These are phyloP conservation scores for Heritiera fomes DNA, from an alignment of 345 rosid genomes.

Conservation along the genomic window DNA sequence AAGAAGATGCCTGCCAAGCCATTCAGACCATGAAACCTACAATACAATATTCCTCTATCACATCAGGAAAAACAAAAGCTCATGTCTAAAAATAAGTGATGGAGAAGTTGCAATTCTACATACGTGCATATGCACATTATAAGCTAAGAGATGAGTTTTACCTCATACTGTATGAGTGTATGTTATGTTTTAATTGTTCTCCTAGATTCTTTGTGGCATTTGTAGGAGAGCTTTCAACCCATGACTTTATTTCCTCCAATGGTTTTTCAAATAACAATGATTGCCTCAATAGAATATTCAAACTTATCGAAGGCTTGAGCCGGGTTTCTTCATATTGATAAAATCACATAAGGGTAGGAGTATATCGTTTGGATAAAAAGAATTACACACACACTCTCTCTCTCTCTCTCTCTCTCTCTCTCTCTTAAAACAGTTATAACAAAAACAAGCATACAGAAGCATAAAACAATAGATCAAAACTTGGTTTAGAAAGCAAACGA, in stretches of 20 bases:
- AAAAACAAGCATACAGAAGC: background rate
- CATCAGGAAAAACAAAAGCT: background rate
- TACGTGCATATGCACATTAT: background rate
- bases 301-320: background rate
- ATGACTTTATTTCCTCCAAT: background rate
- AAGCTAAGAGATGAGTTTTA: background rate
- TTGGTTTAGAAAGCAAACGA: background rate
- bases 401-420: too few species aligned
- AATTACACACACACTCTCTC: too few species aligned
- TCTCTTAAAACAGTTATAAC: background rate
- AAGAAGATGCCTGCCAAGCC: background rate
- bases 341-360: background rate
- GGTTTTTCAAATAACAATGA: background rate
- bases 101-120: background rate
- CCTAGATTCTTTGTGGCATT: background rate
- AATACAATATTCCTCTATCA: background rate
- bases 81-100: background rate
- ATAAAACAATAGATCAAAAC: background rate
- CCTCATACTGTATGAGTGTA: background rate
- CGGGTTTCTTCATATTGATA: background rate
- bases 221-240: background rate
- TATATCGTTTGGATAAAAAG: background rate
- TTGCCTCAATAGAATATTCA: background rate
- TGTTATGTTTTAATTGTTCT: background rate
- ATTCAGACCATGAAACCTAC: background rate